Conservation (phyloP, 2,329 filamentous ascomycete genomes). For the Ophiosphaerella herpotricha region DNA sequence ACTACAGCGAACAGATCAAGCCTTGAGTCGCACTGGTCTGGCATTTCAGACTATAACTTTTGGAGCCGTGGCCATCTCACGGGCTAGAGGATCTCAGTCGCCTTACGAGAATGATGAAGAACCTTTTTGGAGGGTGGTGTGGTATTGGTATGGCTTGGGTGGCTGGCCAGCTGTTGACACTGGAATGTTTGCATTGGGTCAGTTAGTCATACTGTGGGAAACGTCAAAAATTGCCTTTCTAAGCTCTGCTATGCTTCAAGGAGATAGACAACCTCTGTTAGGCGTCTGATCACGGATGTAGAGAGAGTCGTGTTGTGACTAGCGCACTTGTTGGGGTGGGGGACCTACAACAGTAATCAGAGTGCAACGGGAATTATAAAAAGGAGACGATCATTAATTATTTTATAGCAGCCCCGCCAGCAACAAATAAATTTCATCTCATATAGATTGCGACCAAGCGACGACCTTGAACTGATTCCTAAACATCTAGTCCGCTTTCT, state of each 20-base stretch:
- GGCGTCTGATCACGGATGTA: neutral
- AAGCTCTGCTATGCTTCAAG: neutral
- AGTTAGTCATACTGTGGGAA: neutral
- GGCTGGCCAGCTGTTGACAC: constrained; percentile 4
- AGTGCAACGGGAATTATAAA: too few relatives aligned
- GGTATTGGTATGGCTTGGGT: constrained; percentile 3
- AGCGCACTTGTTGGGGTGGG: too few relatives aligned
- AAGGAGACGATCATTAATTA: too few relatives aligned
- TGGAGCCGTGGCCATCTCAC: neutral
- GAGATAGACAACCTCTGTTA: neutral
- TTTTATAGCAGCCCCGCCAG: too few relatives aligned
- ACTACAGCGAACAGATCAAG: neutral
- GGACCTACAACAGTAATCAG: too few relatives aligned
- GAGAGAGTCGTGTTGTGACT: too few relatives aligned
- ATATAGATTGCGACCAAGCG: too few relatives aligned
- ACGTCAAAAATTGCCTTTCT: neutral
- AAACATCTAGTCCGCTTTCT: too few relatives aligned
- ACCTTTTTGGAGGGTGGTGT: neutral
- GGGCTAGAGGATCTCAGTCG: neutral
- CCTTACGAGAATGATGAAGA: neutral
- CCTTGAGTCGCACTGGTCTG: neutral
- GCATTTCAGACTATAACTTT: constrained; percentile 1
- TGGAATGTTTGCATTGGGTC: constrained; percentile 1
- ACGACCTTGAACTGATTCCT: too few relatives aligned
- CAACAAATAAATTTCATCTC: too few relatives aligned